Evolutionary conservation across 305 asterid species (phyloP).

Genomic region (Fraxinus baroniana): DNA sequence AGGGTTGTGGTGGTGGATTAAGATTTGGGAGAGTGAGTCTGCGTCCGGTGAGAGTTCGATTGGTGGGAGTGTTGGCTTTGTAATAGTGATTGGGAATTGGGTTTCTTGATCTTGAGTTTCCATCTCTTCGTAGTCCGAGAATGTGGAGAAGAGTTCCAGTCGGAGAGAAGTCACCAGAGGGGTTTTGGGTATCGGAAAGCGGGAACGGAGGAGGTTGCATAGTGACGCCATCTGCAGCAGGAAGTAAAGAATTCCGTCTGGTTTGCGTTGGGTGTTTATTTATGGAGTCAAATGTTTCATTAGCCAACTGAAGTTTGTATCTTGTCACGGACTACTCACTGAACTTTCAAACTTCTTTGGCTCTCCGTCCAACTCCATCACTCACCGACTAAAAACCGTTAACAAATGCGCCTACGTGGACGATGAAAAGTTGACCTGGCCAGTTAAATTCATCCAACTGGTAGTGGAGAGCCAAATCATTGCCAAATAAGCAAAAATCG

Average conservation of each 20-base stretch:
- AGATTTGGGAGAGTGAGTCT: conserved; percentile 62
- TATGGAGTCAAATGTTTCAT: too few relatives aligned
- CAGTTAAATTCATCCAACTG: too few relatives aligned
- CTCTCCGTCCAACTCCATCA: too few relatives aligned
- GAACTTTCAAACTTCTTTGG: too few relatives aligned
- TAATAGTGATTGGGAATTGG: conserved; percentile 6
- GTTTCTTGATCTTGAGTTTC: conserved; percentile 1
- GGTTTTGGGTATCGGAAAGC: not conserved
- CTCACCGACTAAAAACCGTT: too few relatives aligned
- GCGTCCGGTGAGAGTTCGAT: conserved; percentile 63
- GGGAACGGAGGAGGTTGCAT: conserved; percentile 10
- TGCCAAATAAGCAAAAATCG: too few relatives aligned
- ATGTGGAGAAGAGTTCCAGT: conserved; percentile 30
- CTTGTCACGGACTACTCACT: too few relatives aligned
- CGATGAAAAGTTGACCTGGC: too few relatives aligned
- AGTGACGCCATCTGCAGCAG: conserved; percentile 25
- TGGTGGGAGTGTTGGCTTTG: conserved; percentile 57
- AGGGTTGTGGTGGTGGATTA: conserved; percentile 82
- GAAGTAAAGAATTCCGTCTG: not conserved
- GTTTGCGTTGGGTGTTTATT: too few relatives aligned
- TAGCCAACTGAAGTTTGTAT: too few relatives aligned
- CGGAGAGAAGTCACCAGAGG: conserved; percentile 1
- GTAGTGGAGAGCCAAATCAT: too few relatives aligned
- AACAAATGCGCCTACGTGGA: too few relatives aligned
- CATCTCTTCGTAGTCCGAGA: conserved; percentile 31